Evolutionary conservation across 306 rosid species (phyloP), one percentile per base, ranked within the genome.

Genomic region (Vigna trinervia): DNA sequence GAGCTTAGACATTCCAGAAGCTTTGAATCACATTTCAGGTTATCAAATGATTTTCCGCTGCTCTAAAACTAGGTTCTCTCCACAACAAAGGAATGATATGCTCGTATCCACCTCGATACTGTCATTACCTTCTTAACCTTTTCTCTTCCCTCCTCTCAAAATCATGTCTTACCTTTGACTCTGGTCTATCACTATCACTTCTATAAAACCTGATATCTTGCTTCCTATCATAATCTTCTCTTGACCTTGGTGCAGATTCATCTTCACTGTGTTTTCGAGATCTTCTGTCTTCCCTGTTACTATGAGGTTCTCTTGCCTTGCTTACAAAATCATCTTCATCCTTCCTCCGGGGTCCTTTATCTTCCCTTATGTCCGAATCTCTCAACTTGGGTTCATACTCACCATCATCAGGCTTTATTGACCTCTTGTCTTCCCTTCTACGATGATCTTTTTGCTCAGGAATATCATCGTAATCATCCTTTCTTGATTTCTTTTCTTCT

Each of bases 221-320:
- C 83, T 83, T 82, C 85, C 74, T 60, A 61, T 86, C 87, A 71
- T 69, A 82, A 76, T 80, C 90, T 81, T 82, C 90, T 83, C 86
- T 88, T 30, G 89, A 89, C 78, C 78, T 88, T 41, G 74, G 77
- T 48, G 76, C 75, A 64, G 41, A 76, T 59, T 81, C 97, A 57
- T 89, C 81, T 12, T 69, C 90, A 63, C 41, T 30, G 12, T 71
- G 63, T 67, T 72, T 87, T 78, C 75, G 78, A 12, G 85, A 77
- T 74, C 77, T 84, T 79, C 77, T 88, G 64, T 88, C 94, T 82
- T 87, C 84, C 78, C 81, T 59, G 19, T 32, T 69, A 51, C 82
- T 68, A 45, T 47, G 81, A 80, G 79, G 84, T 74, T 88, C 89
- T 81, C 84, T 86, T 45, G 87, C 85, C 76, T 69, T 87, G 13